Percentiles rank a stretch among this genome's conserved stretches.
Evolutionary conservation across 2,329 filamentous ascomycete genomes (phyloP).

Genomic region (Basipetospora chlamydospora): DNA sequence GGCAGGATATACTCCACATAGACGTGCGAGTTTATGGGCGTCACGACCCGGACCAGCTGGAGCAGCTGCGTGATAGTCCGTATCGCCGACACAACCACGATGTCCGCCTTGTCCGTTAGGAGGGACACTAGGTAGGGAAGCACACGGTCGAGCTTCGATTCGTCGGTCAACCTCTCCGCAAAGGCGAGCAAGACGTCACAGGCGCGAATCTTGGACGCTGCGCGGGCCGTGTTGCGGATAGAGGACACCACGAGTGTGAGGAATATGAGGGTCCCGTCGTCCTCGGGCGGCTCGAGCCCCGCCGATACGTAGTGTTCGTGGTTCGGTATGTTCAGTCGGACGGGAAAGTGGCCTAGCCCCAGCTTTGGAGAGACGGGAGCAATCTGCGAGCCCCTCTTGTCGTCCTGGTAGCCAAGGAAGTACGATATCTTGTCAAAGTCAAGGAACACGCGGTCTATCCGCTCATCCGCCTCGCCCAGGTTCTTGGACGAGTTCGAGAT

Average conservation of each 20-base stretch:
- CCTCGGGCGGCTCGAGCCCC: slow-evolving; percentile 45
- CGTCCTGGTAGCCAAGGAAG: slow-evolving; percentile 64
- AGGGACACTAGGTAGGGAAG: slow-evolving; percentile 78
- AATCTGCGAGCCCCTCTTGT: slow-evolving; percentile 19
- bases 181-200: slow-evolving; percentile 89
- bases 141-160: slow-evolving; percentile 87
- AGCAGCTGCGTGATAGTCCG: slow-evolving; percentile 79
- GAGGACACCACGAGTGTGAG: slow-evolving; percentile 79
- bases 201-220: slow-evolving; percentile 74
- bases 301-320: slow-evolving; percentile 57
- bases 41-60: slow-evolving; percentile 76
- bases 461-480: slow-evolving; percentile 75
- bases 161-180: slow-evolving; percentile 79
- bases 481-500: slow-evolving; percentile 56
- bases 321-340: slow-evolving; percentile 76
- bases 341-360: slow-evolving; percentile 54
- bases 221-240: slow-evolving; percentile 73
- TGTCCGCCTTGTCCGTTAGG: slow-evolving; percentile 66
- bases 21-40: slow-evolving; percentile 56
- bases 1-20: slow-evolving; percentile 55
- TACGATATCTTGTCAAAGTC: slow-evolving; percentile 98
- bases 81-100: slow-evolving; percentile 74
- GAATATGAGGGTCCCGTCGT: slow-evolving; percentile 89
- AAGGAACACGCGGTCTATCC: slow-evolving; percentile 82
- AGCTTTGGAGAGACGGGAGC: slow-evolving; percentile 25